These are phyloP conservation scores for Xylaria sp. DNA, from an alignment of 495 filamentous ascomycete genomes.

Conservation along the genomic window DNA sequence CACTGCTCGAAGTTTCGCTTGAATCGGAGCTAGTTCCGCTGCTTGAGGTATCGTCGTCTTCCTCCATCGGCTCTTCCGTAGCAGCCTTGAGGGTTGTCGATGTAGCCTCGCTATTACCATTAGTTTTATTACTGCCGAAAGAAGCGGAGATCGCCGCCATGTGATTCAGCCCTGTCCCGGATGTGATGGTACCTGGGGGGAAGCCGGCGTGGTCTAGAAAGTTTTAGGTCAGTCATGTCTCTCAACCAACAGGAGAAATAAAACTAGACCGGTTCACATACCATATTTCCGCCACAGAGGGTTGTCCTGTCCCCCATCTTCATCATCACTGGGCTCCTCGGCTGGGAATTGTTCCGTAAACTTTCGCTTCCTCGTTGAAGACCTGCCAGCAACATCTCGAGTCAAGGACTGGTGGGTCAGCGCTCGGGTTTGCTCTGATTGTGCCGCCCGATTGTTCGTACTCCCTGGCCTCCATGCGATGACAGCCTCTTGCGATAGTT, in stretches of 20 bases:
- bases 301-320: slow-evolving; percentile 34
- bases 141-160: slow-evolving; percentile 46
- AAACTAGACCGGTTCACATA: not conserved
- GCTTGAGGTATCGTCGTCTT: slow-evolving; percentile 39
- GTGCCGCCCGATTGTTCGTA: not conserved
- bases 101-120: slow-evolving; percentile 37
- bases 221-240: slow-evolving; percentile 37
- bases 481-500: slow-evolving; percentile 26
- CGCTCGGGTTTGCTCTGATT: not conserved
- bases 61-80: slow-evolving; percentile 45
- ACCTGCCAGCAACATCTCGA: not conserved
- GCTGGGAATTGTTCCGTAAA: not conserved
- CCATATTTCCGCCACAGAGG: slow-evolving; percentile 21
- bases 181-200: slow-evolving; percentile 56
- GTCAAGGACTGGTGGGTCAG: not conserved
- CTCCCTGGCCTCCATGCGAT: not conserved
- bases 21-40: slow-evolving; percentile 31
- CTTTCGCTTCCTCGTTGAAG: slow-evolving; percentile 11
- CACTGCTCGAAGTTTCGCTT: slow-evolving; percentile 11
- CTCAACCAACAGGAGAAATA: slow-evolving; percentile 28
- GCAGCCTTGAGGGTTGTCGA: slow-evolving; percentile 37
- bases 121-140: slow-evolving; percentile 34
- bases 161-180: slow-evolving; percentile 47
- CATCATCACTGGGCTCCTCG: slow-evolving; percentile 24
- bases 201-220: slow-evolving; percentile 53